Conservation (phyloP, 495 filamentous ascomycete species). For the Talaromyces nanjingensis region DNA sequence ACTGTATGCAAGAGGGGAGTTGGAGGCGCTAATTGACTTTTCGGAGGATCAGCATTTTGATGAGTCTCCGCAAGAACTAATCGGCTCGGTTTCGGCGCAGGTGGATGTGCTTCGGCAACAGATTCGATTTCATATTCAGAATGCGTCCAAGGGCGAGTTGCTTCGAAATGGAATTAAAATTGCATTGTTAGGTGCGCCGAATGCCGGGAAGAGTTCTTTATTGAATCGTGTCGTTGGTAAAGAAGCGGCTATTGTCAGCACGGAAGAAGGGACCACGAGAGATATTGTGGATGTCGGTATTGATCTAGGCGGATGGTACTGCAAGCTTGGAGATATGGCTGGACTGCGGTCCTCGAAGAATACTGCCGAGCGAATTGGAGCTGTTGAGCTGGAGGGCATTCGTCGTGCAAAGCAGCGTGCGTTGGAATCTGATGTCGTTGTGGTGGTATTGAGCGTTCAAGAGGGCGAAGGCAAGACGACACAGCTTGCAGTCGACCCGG, state of each 20-base stretch:
- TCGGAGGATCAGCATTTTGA: conserved; percentile 97
- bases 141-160: conserved; percentile 77
- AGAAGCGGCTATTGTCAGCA: conserved; percentile 90
- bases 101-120: conserved; percentile 51
- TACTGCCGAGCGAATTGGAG: conserved; percentile 44
- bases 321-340: conserved; percentile 86
- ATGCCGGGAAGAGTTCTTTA: conserved; percentile 91
- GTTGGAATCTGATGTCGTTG: conserved; percentile 74
- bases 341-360: conserved; percentile 53
- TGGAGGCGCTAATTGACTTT: conserved; percentile 96
- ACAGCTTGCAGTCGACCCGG: conserved; percentile 42
- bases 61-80: conserved; percentile 67
- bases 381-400: conserved; percentile 86
- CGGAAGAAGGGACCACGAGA: conserved; percentile 84
- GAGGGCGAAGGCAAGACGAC: conserved; percentile 18
- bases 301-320: conserved; percentile 83
- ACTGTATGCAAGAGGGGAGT: conserved; percentile 76
- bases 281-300: conserved; percentile 91
- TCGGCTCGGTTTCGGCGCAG: conserved; percentile 57
- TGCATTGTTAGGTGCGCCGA: conserved; percentile 82
- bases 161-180: conserved; percentile 80
- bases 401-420: conserved; percentile 76
- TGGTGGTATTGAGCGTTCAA: conserved; percentile 72
- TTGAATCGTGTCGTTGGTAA: conserved; percentile 87
- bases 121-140: conserved; percentile 61